Evolutionary conservation across 257 asterid genomes (phyloP).

Genomic region (Cynanchum wilfordii): DNA sequence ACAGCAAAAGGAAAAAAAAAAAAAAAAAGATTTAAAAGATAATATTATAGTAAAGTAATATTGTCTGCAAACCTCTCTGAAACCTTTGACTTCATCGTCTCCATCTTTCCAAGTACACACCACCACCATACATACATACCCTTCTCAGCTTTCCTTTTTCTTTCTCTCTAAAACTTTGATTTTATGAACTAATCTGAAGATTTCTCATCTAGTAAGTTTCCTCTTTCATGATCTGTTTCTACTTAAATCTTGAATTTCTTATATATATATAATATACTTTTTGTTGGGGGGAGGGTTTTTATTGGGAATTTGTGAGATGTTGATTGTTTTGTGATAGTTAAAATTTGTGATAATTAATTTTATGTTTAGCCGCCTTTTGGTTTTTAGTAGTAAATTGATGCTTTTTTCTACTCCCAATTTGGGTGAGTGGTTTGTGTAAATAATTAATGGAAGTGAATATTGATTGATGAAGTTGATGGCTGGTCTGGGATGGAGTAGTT

Average conservation of each 20-base stretch:
- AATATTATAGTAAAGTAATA: neutral
- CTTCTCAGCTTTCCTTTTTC: neutral
- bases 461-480: neutral
- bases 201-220: slow-evolving; percentile 7
- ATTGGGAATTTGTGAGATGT: neutral
- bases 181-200: slow-evolving; percentile 6
- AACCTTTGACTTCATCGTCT: slow-evolving; percentile 12
- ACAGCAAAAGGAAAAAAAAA: neutral
- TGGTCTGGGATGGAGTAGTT: neutral
- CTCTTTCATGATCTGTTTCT: slow-evolving; percentile 7
- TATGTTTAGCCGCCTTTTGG: neutral
- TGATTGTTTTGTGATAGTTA: neutral
- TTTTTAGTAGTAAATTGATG: neutral
- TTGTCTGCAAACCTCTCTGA: neutral
- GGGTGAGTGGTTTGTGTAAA: neutral
- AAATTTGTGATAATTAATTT: neutral
- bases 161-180: neutral
- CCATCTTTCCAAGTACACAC: neutral
- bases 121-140: neutral
- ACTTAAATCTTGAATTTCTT: slow-evolving; percentile 7
- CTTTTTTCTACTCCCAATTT: neutral
- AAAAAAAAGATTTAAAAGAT: neutral
- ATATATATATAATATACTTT: neutral
- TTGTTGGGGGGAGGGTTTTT: neutral
- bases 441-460: neutral